A percentile compares a stretch with the other conserved stretches of the same genome.
phyloP scores from a whole-genome alignment of 345 rosid species.

The Erysimum cheiranthoides region DNA sequence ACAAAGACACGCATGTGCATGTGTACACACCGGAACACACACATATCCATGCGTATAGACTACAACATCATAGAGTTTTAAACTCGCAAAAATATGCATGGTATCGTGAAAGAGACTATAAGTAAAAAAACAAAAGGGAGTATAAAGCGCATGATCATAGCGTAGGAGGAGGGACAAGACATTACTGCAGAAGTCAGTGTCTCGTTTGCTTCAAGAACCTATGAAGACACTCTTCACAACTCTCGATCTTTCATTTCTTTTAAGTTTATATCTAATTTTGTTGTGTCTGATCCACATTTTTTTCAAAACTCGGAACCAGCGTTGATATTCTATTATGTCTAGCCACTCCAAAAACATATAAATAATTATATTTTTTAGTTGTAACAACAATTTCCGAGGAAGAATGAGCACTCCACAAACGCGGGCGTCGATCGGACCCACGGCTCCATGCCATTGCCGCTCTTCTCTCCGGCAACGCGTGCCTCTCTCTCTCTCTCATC shows the following conservation, averaged over 20 bases:
- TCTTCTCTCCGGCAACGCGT: conserved; percentile 81
- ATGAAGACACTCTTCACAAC: conserved; percentile 34
- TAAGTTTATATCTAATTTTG: background rate
- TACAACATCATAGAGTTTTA: conserved; percentile 15
- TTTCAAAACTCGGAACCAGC: background rate
- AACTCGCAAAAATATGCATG: background rate
- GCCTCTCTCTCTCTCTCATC: conserved; percentile 61
- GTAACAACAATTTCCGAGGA: conserved; percentile 36
- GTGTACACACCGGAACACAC: background rate
- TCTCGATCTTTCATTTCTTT: conserved; percentile 13
- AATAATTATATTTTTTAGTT: conserved; percentile 4
- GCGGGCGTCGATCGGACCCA: conserved; percentile 61
- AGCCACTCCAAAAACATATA: background rate
- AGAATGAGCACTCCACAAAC: conserved; percentile 45
- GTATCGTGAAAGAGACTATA: background rate
- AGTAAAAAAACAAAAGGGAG: background rate
- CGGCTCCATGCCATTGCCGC: conserved; percentile 77
- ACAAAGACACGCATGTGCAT: conserved; percentile 23
- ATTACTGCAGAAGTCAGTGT: conserved; percentile 43
- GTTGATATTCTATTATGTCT: background rate
- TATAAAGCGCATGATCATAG: conserved; percentile 28
- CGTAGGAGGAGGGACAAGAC: conserved; percentile 37
- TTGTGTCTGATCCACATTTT: conserved; percentile 16
- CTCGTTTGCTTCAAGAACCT: conserved; percentile 42
- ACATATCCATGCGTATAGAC: conserved; percentile 18